phyloP scores from a whole-genome alignment of 176 grass and related monocot species.

The Carex parvula region DNA sequence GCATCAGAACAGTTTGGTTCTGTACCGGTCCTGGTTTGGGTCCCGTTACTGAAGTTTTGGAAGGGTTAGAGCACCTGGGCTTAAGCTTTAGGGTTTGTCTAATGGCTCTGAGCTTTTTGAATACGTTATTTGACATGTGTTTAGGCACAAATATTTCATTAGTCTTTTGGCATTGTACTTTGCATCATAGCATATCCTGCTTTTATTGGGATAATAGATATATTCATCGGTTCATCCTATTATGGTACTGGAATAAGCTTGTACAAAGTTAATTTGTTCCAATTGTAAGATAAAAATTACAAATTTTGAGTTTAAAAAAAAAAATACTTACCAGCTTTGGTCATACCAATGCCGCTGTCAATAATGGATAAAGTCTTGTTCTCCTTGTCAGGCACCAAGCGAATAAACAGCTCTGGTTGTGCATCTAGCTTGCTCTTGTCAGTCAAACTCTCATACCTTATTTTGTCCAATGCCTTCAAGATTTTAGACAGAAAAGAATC shows the following conservation, averaged over 20 bases:
- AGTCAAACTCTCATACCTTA: constrained; percentile 38
- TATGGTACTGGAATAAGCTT: neutral
- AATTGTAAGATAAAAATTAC: neutral
- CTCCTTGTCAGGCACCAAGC: constrained; percentile 35
- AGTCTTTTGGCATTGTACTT: neutral
- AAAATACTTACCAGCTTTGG: constrained; percentile 26
- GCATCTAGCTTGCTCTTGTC: constrained; percentile 46
- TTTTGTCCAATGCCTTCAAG: constrained; percentile 39
- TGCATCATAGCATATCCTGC: neutral
- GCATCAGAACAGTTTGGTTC: neutral
- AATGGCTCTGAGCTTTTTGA: neutral
- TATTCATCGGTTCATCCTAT: neutral
- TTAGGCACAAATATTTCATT: no score
- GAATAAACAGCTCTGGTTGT: constrained; percentile 42
- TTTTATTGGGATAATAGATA: neutral
- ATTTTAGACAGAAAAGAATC: neutral
- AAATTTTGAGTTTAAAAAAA: neutral
- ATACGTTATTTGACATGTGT: neutral
- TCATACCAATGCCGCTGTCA: constrained; percentile 39
- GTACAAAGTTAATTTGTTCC: neutral
- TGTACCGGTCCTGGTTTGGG: neutral
- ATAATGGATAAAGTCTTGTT: constrained; percentile 35
- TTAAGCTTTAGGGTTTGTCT: neutral
- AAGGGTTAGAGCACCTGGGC: neutral
- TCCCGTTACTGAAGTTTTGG: neutral